Percentiles rank a stretch among this genome's conserved stretches.
These are phyloP conservation scores for Mediolabrus comicus DNA, from an alignment of 108 stramenopile species.

Conservation along the genomic window DNA sequence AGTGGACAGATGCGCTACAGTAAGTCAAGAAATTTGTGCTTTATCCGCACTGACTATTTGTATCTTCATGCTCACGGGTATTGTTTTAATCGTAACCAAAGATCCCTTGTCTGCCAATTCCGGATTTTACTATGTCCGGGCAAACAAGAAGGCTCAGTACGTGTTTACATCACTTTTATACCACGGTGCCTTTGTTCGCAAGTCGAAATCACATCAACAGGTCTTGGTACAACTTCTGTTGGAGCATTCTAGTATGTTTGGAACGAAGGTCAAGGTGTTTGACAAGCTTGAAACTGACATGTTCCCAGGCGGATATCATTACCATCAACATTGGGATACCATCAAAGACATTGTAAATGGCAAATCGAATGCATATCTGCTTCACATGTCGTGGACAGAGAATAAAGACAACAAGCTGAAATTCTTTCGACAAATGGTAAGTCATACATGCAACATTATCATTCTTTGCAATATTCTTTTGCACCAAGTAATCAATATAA, in stretches of 20 bases:
- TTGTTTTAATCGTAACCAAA: too few relatives aligned
- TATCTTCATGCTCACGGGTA: not conserved
- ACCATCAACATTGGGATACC: slow-evolving; percentile 37
- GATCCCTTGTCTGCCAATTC: slow-evolving; percentile 55
- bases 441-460: too few relatives aligned
- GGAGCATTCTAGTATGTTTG: slow-evolving; percentile 49
- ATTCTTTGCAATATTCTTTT: too few relatives aligned
- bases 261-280: slow-evolving; percentile 57
- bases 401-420: slow-evolving; percentile 51
- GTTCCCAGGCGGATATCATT: slow-evolving; percentile 53
- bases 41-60: too few relatives aligned
- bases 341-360: slow-evolving; percentile 41
- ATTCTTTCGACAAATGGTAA: slow-evolving; percentile 40
- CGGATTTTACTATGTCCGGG: slow-evolving; percentile 61
- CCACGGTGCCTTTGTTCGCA: slow-evolving; percentile 30
- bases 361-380: slow-evolving; percentile 35
- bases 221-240: slow-evolving; percentile 35
- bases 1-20: slow-evolving; percentile 40
- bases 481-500: too few relatives aligned
- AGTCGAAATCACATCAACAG: slow-evolving; percentile 44
- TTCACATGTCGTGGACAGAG: slow-evolving; percentile 56
- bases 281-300: slow-evolving; percentile 23
- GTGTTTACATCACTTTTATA: slow-evolving; percentile 47
- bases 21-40: too few relatives aligned
- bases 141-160: slow-evolving; percentile 50